These are phyloP conservation scores for Centaurea solstitialis DNA, from an alignment of 129 eudicot genomes.

Conservation along the genomic window DNA sequence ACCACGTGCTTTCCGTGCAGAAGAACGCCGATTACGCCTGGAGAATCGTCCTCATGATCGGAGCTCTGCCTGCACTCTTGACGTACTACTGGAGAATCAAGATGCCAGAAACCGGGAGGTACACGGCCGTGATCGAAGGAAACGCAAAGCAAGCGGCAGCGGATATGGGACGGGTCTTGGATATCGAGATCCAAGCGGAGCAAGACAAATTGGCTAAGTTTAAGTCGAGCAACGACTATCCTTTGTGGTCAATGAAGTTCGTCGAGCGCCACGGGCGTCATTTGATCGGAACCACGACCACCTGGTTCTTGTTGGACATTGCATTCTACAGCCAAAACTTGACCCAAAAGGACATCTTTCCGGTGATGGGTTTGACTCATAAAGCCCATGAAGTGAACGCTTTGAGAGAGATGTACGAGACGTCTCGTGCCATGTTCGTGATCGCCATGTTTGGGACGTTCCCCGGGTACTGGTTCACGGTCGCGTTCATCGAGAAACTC, in stretches of 20 bases:
- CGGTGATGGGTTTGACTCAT: slow-evolving; percentile 41
- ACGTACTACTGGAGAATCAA: slow-evolving; percentile 66
- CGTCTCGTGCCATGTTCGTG: slow-evolving; percentile 56
- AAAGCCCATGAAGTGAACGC: slow-evolving; percentile 35
- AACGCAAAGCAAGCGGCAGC: slow-evolving; percentile 62
- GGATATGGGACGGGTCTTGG: slow-evolving; percentile 64
- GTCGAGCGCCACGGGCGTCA: slow-evolving; percentile 53
- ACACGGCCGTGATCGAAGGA: slow-evolving; percentile 61
- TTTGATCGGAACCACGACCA: slow-evolving; percentile 49
- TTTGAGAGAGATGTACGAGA: slow-evolving; percentile 50
- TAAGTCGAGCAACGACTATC: slow-evolving; percentile 45
- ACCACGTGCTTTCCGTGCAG: slow-evolving; percentile 39
- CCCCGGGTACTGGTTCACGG: slow-evolving; percentile 78
- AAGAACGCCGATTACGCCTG: slow-evolving; percentile 54
- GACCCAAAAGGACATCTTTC: slow-evolving; percentile 63
- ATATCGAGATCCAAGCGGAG: slow-evolving; percentile 49
- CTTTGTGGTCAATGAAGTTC: slow-evolving; percentile 41
- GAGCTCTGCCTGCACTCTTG: slow-evolving; percentile 54
- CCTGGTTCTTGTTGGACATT: slow-evolving; percentile 64
- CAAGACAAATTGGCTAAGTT: slow-evolving; percentile 42
- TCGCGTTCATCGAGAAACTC: slow-evolving; percentile 53
- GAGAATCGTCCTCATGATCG: slow-evolving; percentile 63
- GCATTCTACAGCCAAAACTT: slow-evolving; percentile 67
- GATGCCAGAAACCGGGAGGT: slow-evolving; percentile 70
- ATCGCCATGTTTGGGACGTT: slow-evolving; percentile 58